Evolutionary conservation across 2,329 filamentous ascomycete genomes (phyloP).

Genomic region (Fusarium pilosicola): DNA sequence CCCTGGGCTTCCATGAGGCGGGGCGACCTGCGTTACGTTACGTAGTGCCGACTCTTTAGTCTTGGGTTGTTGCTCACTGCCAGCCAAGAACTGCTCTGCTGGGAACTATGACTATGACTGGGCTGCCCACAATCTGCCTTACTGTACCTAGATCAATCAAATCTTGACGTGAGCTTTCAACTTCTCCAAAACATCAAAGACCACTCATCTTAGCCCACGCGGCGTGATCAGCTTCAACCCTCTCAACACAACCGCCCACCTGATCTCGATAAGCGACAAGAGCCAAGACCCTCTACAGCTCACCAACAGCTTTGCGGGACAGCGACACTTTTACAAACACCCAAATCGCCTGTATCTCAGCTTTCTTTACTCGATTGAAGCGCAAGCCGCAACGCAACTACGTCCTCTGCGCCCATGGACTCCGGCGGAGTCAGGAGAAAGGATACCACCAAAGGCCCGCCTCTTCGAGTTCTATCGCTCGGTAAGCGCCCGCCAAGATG

Average conservation of each 20-base stretch:
- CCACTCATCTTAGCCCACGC: constrained; percentile 19
- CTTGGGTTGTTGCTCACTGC: constrained; percentile 16
- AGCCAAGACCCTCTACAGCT: background rate
- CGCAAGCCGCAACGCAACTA: constrained; percentile 29
- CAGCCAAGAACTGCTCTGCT: constrained; percentile 16
- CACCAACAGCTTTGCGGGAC: constrained; percentile 17
- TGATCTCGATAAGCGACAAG: constrained; percentile 20
- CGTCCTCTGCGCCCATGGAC: constrained; percentile 56
- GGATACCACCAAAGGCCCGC: constrained; percentile 95
- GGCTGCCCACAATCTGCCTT: constrained; percentile 20
- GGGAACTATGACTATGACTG: constrained; percentile 10
- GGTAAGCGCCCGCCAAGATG: constrained; percentile 63
- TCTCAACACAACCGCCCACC: constrained; percentile 10
- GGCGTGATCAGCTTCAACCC: constrained; percentile 14
- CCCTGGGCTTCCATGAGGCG: constrained; percentile 16
- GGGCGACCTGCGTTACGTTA: constrained; percentile 33
- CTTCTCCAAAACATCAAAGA: constrained; percentile 28
- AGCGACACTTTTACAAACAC: background rate
- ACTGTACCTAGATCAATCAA: constrained; percentile 6
- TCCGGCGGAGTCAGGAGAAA: constrained; percentile 76
- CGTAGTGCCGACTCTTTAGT: constrained; percentile 29
- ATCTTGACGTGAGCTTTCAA: constrained; percentile 7
- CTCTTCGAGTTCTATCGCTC: constrained; percentile 88
- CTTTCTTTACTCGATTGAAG: constrained; percentile 1
- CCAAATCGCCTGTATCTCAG: background rate